These are phyloP conservation scores for Jamesozyma spencerorum DNA, from an alignment of 805 yeast genomes.

Conservation along the genomic window DNA sequence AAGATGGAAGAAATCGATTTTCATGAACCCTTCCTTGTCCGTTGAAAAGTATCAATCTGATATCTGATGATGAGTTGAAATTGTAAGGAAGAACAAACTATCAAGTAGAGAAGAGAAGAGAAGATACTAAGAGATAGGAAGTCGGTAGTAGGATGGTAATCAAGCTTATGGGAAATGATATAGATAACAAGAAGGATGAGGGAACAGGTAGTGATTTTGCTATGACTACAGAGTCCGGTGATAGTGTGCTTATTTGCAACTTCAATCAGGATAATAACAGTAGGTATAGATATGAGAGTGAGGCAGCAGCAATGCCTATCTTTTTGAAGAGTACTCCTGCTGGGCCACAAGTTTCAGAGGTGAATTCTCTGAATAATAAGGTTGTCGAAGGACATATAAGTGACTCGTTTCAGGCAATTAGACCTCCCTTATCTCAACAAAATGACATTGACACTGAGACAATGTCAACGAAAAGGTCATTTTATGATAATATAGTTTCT, in stretches of 20 bases:
- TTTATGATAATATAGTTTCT: conserved; percentile 19
- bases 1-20: too few species aligned
- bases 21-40: too few species aligned
- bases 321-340: conserved; percentile 24
- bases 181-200: background rate
- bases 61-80: too few species aligned
- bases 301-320: background rate
- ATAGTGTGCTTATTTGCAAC: background rate
- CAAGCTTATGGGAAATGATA: too few species aligned
- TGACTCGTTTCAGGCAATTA: background rate
- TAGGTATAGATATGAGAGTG: background rate
- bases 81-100: too few species aligned
- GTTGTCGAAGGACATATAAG: too few species aligned
- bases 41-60: too few species aligned
- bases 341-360: conserved; percentile 22
- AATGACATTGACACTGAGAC: background rate
- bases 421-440: background rate
- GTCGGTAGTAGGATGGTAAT: too few species aligned
- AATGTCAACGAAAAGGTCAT: conserved; percentile 1
- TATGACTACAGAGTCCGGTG: background rate
- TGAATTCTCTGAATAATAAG: conserved; percentile 3
- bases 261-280: background rate
- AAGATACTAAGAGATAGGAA: too few species aligned
- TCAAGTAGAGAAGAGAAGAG: too few species aligned
- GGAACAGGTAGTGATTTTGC: background rate